These are phyloP conservation scores for Groenewaldozyma tartarivorans DNA, from an alignment of 805 yeast species.

Conservation along the genomic window DNA sequence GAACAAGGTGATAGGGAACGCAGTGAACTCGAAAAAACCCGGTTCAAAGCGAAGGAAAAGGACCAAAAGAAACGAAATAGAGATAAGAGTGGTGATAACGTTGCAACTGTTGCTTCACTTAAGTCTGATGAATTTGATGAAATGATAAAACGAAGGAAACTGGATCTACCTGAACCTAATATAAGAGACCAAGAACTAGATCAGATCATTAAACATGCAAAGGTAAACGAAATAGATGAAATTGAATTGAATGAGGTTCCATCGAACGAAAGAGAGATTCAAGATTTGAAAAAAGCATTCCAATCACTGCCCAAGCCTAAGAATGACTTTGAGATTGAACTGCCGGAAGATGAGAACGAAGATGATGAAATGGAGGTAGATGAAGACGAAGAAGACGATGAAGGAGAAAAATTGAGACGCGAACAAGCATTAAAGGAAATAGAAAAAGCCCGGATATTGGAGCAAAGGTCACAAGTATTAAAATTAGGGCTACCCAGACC, in stretches of 20 bases:
- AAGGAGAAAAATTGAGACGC: slow-evolving; percentile 18
- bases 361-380: slow-evolving; percentile 9
- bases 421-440: slow-evolving; percentile 11
- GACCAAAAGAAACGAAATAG: slow-evolving; percentile 14
- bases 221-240: slow-evolving; percentile 15
- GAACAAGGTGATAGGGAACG: slow-evolving; percentile 30
- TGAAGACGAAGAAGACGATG: slow-evolving; percentile 6
- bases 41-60: no score
- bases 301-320: slow-evolving; percentile 31
- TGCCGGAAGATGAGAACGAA: slow-evolving; percentile 27
- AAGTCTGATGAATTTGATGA: slow-evolving; percentile 24
- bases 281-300: slow-evolving; percentile 11
- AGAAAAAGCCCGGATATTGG: slow-evolving; percentile 19
- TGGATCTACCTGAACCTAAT: slow-evolving; percentile 30
- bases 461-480: slow-evolving; percentile 39
- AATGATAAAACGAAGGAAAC: slow-evolving; percentile 29
- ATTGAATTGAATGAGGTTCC: background rate
- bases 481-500: slow-evolving; percentile 34
- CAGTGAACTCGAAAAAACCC: slow-evolving; percentile 32
- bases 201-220: slow-evolving; percentile 22
- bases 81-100: slow-evolving; percentile 15
- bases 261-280: no score
- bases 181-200: slow-evolving; percentile 25
- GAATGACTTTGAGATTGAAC: slow-evolving; percentile 27
- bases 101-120: slow-evolving; percentile 21